These are phyloP conservation scores for Debaryomyces subglobosus DNA, from an alignment of 1,139 yeast species.

Conservation along the genomic window DNA sequence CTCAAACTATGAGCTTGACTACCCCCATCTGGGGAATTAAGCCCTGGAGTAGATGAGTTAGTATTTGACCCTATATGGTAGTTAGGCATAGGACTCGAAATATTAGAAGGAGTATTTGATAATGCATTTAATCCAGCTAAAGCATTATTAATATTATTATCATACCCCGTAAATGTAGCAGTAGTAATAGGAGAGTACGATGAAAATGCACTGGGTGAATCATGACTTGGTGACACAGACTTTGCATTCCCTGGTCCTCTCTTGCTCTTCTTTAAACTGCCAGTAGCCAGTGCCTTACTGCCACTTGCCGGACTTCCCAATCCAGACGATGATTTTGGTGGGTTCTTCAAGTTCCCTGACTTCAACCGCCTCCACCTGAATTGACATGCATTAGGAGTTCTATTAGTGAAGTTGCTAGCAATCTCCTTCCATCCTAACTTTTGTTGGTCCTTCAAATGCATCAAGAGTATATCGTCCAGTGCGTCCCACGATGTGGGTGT, in stretches of 20 bases:
- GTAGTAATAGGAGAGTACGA: conserved; percentile 41
- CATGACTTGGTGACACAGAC: conserved; percentile 6
- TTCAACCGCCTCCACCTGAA: conserved; percentile 77
- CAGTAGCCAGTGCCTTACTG: background rate
- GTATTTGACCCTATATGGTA: conserved; percentile 17
- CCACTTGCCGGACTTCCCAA: conserved; percentile 17
- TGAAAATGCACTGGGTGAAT: conserved; percentile 27
- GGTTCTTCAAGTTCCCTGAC: conserved; percentile 62
- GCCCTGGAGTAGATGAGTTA: conserved; percentile 29
- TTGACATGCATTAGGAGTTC: conserved; percentile 81
- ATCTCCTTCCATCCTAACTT: conserved; percentile 80
- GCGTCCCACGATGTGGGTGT: conserved; percentile 81
- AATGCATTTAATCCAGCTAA: conserved; percentile 52
- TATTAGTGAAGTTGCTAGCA: conserved; percentile 63
- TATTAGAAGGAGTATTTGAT: conserved; percentile 39
- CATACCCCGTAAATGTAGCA: conserved; percentile 48
- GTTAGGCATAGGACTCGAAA: conserved; percentile 34
- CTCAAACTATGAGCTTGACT: conserved; percentile 13
- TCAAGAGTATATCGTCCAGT: conserved; percentile 65
- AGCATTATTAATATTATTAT: conserved; percentile 46
- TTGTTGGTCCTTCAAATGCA: conserved; percentile 71
- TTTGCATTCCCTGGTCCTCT: conserved; percentile 13
- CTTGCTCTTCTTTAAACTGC: conserved; percentile 25
- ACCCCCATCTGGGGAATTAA: conserved; percentile 22
- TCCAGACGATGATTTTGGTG: conserved; percentile 48